Percentiles rank a stretch among this genome's conserved stretches.
Conservation (phyloP, 73 alveolate genomes). For the Paramecium sonneborni region DNA sequence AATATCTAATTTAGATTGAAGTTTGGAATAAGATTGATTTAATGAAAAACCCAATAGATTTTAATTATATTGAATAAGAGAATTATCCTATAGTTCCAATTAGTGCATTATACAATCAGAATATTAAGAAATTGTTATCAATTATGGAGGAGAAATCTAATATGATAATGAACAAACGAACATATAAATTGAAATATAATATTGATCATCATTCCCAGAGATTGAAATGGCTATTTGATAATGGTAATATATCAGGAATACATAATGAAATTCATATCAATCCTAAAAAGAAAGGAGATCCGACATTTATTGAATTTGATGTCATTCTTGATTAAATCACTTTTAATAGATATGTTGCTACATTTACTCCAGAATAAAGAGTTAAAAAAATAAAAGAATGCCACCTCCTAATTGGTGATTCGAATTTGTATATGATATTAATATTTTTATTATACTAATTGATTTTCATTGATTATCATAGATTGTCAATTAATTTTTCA, state of each 20-base stretch:
- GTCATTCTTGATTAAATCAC: constrained; percentile 56
- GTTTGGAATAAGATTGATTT: constrained; percentile 90
- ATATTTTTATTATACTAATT: no score
- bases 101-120: constrained; percentile 60
- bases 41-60: constrained; percentile 55
- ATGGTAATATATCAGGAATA: constrained; percentile 55
- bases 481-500: no score
- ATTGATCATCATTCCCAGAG: constrained; percentile 50
- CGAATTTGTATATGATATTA: background rate
- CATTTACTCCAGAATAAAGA: constrained; percentile 9
- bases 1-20: constrained; percentile 60
- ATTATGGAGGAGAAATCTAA: constrained; percentile 32
- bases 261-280: constrained; percentile 15
- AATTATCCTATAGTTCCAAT: constrained; percentile 71
- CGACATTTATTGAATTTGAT: constrained; percentile 46
- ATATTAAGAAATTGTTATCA: constrained; percentile 43
- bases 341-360: constrained; percentile 54
- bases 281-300: constrained; percentile 13
- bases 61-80: background rate
- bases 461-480: no score
- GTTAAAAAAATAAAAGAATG: constrained; percentile 47
- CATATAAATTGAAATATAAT: background rate
- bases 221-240: constrained; percentile 59
- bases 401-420: constrained; percentile 31
- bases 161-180: constrained; percentile 45